Base-by-base conservation (phyloP, 2,329 filamentous ascomycete genomes). In the Cladophialophora carrionii region DNA sequence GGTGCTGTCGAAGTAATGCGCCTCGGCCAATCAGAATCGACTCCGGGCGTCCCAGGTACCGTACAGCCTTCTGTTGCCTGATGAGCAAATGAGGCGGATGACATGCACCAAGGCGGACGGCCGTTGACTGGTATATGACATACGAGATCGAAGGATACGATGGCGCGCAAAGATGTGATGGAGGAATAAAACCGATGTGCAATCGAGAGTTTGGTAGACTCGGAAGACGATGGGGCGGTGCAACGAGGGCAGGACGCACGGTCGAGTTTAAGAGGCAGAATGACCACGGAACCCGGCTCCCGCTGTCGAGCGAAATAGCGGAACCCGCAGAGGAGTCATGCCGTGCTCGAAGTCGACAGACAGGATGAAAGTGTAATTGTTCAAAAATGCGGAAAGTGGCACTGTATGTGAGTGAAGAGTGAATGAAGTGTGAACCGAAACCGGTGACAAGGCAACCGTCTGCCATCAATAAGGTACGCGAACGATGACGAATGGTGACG, bases 281-380 rank as follows among this genome's bases (percentile, higher is more conserved):
- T n/a, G 52, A 17, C 29, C 52, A 54, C 52, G 48, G 48, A 20
- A 24, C 22, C 48, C 2, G 48, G 24, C 48, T 22, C 24, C 48
- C 48, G 48, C 48, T 51, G 22, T 22, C 24, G 22, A 24, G 20
- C 20, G 22, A 17, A 29, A 34, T 22, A n/a, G 29, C 52, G 14
- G 29, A 24, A 32, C 26, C 20, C 52, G 52, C 12, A 9, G 52
- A 54, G 52, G 52, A 54, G 52, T 54, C 52, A 54, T 54, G 32
- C 52, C 34, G 52, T 34, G 26, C 29, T 34, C 7, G 29, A 54
- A 54, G 10, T 17, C 24, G 29, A 34, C 24, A 20, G 4, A 24
- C 49, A 24, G 17, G n/a, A 1, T 14, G 22, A 52, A 52, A 52
- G 43, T 48, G 43, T 12, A 48, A n/a, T 48, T 17, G 43, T 17